A percentile compares a stretch with the other conserved stretches of the same genome.
phyloP scores from a whole-genome alignment of 2,329 filamentous ascomycete species.

The Microsporum audouinii region DNA sequence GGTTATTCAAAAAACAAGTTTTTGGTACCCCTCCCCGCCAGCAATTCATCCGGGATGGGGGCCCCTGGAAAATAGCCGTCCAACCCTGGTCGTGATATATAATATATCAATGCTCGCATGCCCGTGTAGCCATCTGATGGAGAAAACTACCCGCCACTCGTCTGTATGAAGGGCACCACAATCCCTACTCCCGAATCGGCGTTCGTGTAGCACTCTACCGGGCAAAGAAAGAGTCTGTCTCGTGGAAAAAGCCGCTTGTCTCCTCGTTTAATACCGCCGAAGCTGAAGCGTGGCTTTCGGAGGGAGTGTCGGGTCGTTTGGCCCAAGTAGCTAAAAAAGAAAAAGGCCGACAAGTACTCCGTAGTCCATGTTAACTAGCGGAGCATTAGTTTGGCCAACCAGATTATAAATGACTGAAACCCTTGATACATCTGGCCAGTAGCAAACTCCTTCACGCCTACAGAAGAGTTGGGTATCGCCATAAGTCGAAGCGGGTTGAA shows the following conservation, averaged over 20 bases:
- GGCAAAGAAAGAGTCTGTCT: neutral
- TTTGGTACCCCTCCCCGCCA: too few species aligned
- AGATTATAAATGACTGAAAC: neutral
- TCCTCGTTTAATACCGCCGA: neutral
- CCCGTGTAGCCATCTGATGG: too few species aligned
- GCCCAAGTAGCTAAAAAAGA: too few species aligned
- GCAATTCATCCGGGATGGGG: neutral
- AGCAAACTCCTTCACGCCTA: neutral
- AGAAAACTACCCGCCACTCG: neutral
- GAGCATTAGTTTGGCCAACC: neutral
- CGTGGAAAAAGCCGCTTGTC: neutral
- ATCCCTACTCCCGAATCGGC: neutral
- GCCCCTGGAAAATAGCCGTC: neutral
- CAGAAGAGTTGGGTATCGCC: neutral
- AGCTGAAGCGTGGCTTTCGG: too few species aligned
- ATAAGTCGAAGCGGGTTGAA: neutral
- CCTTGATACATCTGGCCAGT: neutral
- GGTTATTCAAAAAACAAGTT: too few species aligned
- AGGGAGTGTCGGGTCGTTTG: too few species aligned
- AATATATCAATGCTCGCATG: too few species aligned
- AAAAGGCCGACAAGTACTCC: too few species aligned
- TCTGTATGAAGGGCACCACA: neutral
- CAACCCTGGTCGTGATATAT: neutral
- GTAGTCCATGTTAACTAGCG: too few species aligned
- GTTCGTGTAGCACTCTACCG: neutral